Base-by-base conservation (phyloP, 1,284 basidiomycete species). In the Waitea zeae region DNA sequence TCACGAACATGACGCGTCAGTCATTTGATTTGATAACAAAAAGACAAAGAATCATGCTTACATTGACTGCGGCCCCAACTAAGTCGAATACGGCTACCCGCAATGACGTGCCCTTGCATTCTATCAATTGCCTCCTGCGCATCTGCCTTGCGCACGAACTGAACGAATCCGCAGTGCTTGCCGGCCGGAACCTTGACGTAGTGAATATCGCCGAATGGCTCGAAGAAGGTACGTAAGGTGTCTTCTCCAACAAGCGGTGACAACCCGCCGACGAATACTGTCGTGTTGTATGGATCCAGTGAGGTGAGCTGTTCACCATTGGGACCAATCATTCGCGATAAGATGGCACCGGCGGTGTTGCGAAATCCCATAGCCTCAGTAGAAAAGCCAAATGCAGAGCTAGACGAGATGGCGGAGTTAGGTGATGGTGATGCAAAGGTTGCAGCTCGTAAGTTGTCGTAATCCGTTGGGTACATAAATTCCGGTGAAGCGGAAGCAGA, bases 121-220 rank as follows among this genome's bases (percentile, higher is more conserved):
- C 84, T 83, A 54, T 89, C 82, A 44, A 96, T 95, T 2, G 90
- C 89, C 17, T 70, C 66, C 51, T 93, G 87, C 4, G 90, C 90
- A 53, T 95, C 90, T 9, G 71, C 72, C 56, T 95, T 92, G 42
- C 76, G 67, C 17, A 92, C 82, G 48, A 88, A 95, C 55, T 93
- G 89, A 18, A 96, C 89, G 46, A 96, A 96, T 0, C 90, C 89
- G 47, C 90, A 95, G 41, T 90, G 86, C 50, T 95, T 95, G 33
- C 87, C 88, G 17, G 87, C 80, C 2, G 90, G 90, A 5, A 95
- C 89, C 57, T 95, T 95, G 50, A 93, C 88, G 49, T 92, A 92
- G 46, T 89, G 84, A 38, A 92, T 90, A 42, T 87, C 83, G 32
- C 87, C 87, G 49, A 90, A 92, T 13, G 84, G 84, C 17, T 71